Evolutionary conservation across 352 stramenopile genomes (phyloP), one percentile per base, ranked within the genome.

Genomic region (Globisporangium orthogonon): DNA sequence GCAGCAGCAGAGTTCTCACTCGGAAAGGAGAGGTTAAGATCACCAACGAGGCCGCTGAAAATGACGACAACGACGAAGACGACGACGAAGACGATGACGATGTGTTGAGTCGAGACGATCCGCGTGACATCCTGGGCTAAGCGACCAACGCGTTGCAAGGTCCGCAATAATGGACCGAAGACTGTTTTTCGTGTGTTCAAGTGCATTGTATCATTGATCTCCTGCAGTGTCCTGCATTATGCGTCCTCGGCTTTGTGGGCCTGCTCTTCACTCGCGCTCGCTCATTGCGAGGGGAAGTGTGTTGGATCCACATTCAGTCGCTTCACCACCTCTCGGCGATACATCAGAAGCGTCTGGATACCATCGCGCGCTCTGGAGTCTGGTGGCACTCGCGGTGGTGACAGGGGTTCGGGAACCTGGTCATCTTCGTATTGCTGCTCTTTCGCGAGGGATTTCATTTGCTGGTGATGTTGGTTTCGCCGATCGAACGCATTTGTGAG

Each of bases 261-360:
- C 31, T 50, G 29, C 0, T n/a, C 37, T 15, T 52, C 31, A 28
- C 49, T 18, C 35, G 7, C 31, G 14, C 49, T 18, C 35, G 7
- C 35, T 30, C 11, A 55, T 10, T 47, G 50, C 5, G 50, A 47
- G 7, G 30, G 29, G 23, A 66, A 59, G 18, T 74, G 70, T 13
- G 67, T 52, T 5, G 69, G 56, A 44, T 76, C 67, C 7, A 54
- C 51, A 46, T 66, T 66, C 9, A 81, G 64, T 48, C 74, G 72
- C 50, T 82, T 86, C 48, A 83, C 76, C 30, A 89, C 76, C 56
- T 89, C 78, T 48, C 69, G 69, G 40, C 78, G 69, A 45, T 87
- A 89, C 56, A 82, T 79, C 18, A 89, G 60, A 50, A 89, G 51
- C 40, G 69, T 70, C 46, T 89, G 76, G 60, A 87, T 82, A 13